phyloP scores from a whole-genome alignment of 345 rosid genomes.

The Ceriops zippeliana region DNA sequence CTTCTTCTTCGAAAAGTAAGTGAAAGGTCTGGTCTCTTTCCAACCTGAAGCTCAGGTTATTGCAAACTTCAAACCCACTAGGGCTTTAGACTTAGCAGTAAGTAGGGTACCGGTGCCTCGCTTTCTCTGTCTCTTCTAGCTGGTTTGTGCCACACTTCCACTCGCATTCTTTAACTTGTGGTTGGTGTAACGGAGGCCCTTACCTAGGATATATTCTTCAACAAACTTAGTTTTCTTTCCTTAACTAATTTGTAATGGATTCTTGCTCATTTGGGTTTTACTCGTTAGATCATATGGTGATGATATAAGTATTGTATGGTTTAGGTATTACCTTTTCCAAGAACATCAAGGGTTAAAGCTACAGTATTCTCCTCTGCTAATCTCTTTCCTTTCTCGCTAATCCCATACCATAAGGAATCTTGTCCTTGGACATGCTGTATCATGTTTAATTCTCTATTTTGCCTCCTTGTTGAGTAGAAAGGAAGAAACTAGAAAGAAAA shows the following conservation, averaged over 20 bases:
- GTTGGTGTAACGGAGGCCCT: background rate
- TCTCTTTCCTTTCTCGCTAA: background rate
- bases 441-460: background rate
- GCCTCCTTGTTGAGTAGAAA: too few species aligned
- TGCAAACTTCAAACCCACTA: background rate
- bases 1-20: constrained; percentile 49
- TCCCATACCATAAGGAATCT: background rate
- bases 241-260: background rate
- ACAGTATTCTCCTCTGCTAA: background rate
- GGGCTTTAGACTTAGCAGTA: too few species aligned
- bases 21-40: constrained; percentile 36
- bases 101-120: background rate
- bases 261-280: too few species aligned
- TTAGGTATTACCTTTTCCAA: too few species aligned
- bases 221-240: background rate
- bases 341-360: background rate
- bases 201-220: background rate
- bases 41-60: constrained; percentile 5
- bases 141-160: background rate
- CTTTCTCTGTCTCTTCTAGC: constrained; percentile 8
- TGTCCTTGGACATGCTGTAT: background rate
- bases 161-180: constrained; percentile 1
- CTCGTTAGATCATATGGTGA: too few species aligned
- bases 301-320: too few species aligned
- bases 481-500: background rate